Percentiles rank a stretch among this genome's conserved stretches.
Evolutionary conservation across 306 rosid species (phyloP).

Genomic region (Rubus idaeus): DNA sequence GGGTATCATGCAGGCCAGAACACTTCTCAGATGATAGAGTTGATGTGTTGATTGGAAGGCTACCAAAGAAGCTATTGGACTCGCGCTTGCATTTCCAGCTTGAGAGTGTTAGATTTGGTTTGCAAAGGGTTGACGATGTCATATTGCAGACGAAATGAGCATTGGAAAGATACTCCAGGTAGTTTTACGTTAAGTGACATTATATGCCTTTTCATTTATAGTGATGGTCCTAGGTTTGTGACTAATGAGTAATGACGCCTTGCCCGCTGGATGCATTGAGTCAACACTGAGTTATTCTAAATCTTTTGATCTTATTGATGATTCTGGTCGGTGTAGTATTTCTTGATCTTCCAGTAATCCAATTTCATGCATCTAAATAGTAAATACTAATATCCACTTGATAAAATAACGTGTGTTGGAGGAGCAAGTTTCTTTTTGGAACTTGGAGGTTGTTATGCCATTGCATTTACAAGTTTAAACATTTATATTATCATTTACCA

Average conservation of each 20-base stretch:
- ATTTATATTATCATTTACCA: no score
- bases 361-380: no score
- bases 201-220: constrained; percentile 10
- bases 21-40: constrained; percentile 70
- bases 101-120: constrained; percentile 75
- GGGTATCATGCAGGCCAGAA: constrained; percentile 76
- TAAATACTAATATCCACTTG: no score
- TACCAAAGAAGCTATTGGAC: constrained; percentile 54
- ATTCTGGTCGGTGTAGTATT: no score
- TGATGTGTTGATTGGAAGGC: constrained; percentile 51
- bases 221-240: background rate
- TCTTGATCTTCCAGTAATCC: no score
- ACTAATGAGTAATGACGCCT: background rate
- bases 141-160: constrained; percentile 95
- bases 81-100: constrained; percentile 75
- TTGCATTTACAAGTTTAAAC: no score
- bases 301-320: no score
- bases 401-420: no score
- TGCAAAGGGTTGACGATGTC: constrained; percentile 86
- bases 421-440: no score
- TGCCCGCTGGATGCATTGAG: background rate
- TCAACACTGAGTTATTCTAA: background rate
- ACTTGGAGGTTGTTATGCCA: no score
- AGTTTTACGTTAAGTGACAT: background rate
- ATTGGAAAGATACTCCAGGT: constrained; percentile 97